Base-by-base conservation (phyloP, 2,329 filamentous ascomycete species). In the Cladorrhinum sp. region DNA sequence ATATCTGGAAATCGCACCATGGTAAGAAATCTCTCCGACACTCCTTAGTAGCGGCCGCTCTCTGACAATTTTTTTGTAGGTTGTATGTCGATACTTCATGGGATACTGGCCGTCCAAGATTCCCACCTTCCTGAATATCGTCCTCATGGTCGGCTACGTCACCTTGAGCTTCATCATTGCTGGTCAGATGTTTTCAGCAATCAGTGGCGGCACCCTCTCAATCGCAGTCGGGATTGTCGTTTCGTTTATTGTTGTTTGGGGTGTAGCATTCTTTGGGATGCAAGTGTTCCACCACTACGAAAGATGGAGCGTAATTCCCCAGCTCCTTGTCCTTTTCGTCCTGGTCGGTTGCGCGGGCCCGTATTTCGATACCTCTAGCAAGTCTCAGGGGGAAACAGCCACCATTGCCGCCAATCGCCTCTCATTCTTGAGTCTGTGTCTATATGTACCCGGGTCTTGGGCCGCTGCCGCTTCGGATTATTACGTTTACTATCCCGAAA, bases 351-450 rank as follows among this genome's bases (percentile, higher is more conserved):
- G 83, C 1, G 85, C 86, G 1, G 84, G 84, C 0, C 78, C 80
- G 1, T 77, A 82, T 16, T 89, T 87, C 67, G 83, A 89, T 64
- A 72, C 81, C 1, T 72, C 75, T 1, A 78, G 79, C 1, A 72
- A 76, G 2, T 85, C 81, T 1, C 71, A 73, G 0, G 84, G 81
- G n/a, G 76, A 83, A 50, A 67, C 77, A 13, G 8, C 41, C 41
- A 72, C 82, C 1, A 68, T 86, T 7, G 74, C 76, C 13, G 86
- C 83, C 27, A 83, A 84, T 62, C 76, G 83, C 2, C 75, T 91
- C 29, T 88, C 85, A 3, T 92, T 90, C 73, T 88, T 92, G 72
- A 87, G 84, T 10, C 77, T 91, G 51, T 89, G 84, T 65, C 77
- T 89, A 12, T 85, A 86, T 22, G 82, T 83, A 1, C 84, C 84